A percentile compares a stretch with the other conserved stretches of the same genome.
Evolutionary conservation across 192 early-diverging fungal species (phyloP).

Genomic region (Coemansia furcata): DNA sequence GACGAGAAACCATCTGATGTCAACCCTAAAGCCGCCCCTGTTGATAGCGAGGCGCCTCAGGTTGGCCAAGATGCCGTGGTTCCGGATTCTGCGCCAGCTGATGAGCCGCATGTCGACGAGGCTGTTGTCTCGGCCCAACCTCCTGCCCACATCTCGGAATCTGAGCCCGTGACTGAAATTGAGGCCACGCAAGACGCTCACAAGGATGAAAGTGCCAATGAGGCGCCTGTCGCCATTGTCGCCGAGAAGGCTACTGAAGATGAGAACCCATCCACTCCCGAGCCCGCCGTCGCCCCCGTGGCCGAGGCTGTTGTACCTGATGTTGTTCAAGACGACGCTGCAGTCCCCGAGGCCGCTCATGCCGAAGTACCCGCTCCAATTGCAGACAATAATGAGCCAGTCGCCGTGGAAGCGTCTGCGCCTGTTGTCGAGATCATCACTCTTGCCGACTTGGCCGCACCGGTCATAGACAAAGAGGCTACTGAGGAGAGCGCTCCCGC

Average conservation of each 20-base stretch:
- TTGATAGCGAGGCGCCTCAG: background rate
- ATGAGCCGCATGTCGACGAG: conserved; percentile 12
- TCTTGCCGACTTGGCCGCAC: background rate
- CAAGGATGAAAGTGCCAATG: conserved; percentile 2
- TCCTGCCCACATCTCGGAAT: background rate
- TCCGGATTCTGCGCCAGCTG: conserved; percentile 9
- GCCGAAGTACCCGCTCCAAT: background rate
- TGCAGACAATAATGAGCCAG: background rate
- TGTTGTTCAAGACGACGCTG: background rate
- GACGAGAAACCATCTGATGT: conserved; percentile 4
- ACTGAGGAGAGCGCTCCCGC: conserved; percentile 6
- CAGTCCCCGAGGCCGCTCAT: conserved; percentile 5
- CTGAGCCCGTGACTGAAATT: background rate
- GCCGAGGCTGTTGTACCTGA: conserved; percentile 5
- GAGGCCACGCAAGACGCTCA: conserved; percentile 3
- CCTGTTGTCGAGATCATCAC: background rate
- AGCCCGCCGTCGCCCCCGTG: background rate
- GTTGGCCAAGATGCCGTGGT: background rate
- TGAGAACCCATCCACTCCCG: background rate
- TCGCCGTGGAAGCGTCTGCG: background rate
- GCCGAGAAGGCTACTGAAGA: conserved; percentile 8
- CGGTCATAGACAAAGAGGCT: background rate
- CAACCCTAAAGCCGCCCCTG: conserved; percentile 5
- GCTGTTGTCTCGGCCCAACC: background rate
- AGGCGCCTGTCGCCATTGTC: background rate